Conservation (phyloP, 2,329 filamentous ascomycete species). For the Nemania diffusa region DNA sequence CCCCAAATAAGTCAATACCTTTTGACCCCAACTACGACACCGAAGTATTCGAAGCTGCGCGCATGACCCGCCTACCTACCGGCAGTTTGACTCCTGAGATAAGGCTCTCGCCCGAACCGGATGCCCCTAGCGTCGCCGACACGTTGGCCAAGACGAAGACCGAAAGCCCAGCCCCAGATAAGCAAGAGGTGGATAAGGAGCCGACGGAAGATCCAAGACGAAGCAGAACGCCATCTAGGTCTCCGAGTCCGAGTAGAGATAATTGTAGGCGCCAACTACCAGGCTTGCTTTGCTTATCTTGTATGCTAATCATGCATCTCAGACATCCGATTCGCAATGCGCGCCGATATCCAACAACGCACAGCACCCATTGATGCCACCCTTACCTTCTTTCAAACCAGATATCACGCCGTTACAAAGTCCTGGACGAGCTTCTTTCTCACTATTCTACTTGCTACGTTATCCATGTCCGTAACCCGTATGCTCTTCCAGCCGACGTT, state of each 20-base stretch:
- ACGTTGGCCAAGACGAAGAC: constrained; percentile 54
- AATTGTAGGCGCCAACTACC: constrained; percentile 59
- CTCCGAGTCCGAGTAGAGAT: constrained; percentile 53
- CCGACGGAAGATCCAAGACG: constrained; percentile 39
- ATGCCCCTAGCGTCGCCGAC: constrained; percentile 49
- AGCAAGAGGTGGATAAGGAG: constrained; percentile 36
- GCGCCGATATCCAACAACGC: constrained; percentile 87
- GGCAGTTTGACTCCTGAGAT: constrained; percentile 67
- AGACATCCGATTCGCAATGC: constrained; percentile 90
- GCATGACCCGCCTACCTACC: constrained; percentile 64
- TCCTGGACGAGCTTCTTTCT: constrained; percentile 75
- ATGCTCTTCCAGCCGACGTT: constrained; percentile 75
- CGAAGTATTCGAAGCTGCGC: constrained; percentile 61
- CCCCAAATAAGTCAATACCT: constrained; percentile 48
- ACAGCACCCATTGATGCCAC: constrained; percentile 84
- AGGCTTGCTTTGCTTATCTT: not conserved
- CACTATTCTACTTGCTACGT: constrained; percentile 68
- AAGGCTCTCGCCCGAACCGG: constrained; percentile 60
- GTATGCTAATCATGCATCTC: constrained; percentile 40
- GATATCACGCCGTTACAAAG: constrained; percentile 69
- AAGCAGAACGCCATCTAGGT: constrained; percentile 46
- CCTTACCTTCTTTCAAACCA: constrained; percentile 70
- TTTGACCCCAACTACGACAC: constrained; percentile 42
- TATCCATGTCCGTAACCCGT: constrained; percentile 73
- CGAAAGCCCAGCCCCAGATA: constrained; percentile 43